phyloP scores from a whole-genome alignment of 305 asterid genomes.

The Fraxinus albicans region DNA sequence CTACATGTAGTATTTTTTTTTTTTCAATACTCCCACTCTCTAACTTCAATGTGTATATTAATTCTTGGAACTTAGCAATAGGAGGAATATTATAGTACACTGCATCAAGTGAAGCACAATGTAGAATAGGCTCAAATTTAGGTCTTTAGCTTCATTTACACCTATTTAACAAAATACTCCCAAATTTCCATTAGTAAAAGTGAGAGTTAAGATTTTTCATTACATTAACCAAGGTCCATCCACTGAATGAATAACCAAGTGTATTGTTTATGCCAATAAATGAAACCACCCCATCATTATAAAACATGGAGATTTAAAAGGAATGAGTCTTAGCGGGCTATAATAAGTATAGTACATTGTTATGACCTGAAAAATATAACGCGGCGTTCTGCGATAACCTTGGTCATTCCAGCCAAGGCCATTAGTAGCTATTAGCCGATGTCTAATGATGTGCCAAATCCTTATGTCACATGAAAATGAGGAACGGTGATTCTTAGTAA shows the following conservation, averaged over 20 bases:
- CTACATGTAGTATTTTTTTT: background rate
- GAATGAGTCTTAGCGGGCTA: background rate
- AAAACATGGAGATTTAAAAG: background rate
- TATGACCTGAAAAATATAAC: background rate
- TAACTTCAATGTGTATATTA: background rate
- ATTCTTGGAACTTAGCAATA: background rate
- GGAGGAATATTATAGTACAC: background rate
- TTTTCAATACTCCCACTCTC: background rate
- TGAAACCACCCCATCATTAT: background rate
- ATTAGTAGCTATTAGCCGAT: background rate
- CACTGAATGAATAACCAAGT: background rate
- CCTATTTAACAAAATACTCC: background rate
- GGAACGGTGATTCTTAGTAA: background rate
- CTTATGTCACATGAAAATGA: background rate
- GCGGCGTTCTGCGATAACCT: background rate
- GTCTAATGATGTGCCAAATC: background rate
- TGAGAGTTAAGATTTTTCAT: background rate
- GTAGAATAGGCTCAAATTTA: background rate
- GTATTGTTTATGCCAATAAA: background rate
- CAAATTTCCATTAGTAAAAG: background rate
- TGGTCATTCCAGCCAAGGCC: background rate
- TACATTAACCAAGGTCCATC: background rate
- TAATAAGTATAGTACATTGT: background rate
- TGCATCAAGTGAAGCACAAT: background rate
- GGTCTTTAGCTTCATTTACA: background rate